phyloP scores from a whole-genome alignment of 345 rosid genomes.

The Melastoma malabathricum region DNA sequence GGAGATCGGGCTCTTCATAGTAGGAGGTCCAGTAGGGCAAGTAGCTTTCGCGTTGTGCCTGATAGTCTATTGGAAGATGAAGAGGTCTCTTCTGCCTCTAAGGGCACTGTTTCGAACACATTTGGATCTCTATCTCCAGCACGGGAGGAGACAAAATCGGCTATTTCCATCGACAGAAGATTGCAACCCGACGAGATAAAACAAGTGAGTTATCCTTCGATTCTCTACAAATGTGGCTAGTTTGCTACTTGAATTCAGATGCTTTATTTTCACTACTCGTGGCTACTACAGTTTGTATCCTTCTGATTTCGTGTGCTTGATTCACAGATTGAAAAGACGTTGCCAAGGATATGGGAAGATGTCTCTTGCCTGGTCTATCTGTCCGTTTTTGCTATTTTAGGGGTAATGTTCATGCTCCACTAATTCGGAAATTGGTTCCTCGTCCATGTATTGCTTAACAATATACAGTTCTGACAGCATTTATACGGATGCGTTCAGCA shows the following conservation, averaged over 20 bases:
- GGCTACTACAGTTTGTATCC: background rate
- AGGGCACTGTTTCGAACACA: conserved; percentile 7
- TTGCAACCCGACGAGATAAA: conserved; percentile 17
- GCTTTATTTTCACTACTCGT: background rate
- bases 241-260: background rate
- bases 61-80: conserved; percentile 30
- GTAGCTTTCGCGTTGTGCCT: conserved; percentile 19
- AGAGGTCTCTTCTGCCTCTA: conserved; percentile 13
- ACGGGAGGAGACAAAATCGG: conserved; percentile 30
- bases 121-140: conserved; percentile 10
- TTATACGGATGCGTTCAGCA: too few relatives aligned
- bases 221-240: background rate
- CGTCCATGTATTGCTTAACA: too few relatives aligned
- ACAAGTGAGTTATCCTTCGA: conserved; percentile 14
- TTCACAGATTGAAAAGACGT: conserved; percentile 19
- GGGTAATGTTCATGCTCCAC: conserved; percentile 23
- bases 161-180: conserved; percentile 33
- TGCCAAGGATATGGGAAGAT: conserved; percentile 42
- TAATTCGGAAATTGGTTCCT: too few relatives aligned
- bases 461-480: too few relatives aligned
- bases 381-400: conserved; percentile 69
- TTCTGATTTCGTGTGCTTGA: background rate
- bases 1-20: conserved; percentile 66
- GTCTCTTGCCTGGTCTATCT: conserved; percentile 41
- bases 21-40: conserved; percentile 24